Evolutionary conservation across 768 basidiomycete genomes (phyloP).

Genomic region (Brasilioporus rufonigricans): DNA sequence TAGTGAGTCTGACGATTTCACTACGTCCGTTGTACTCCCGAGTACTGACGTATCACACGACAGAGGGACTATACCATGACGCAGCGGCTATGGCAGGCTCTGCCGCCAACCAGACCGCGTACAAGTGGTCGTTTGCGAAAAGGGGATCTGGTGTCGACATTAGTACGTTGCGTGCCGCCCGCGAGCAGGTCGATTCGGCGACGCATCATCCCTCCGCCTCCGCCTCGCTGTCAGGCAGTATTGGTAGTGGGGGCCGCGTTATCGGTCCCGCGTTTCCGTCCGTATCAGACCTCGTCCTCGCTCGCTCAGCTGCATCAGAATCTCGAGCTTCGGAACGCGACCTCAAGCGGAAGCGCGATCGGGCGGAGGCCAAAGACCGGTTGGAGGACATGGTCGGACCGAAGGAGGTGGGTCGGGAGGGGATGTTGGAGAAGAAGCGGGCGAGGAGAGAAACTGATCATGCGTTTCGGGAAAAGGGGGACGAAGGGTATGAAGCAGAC

Average conservation of each 20-base stretch:
- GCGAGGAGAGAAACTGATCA: slow-evolving; percentile 69
- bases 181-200: slow-evolving; percentile 53
- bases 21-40: neutral
- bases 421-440: slow-evolving; percentile 83
- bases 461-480: slow-evolving; percentile 66
- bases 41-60: neutral
- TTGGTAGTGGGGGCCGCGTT: slow-evolving; percentile 35
- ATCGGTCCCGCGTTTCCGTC: slow-evolving; percentile 71
- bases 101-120: slow-evolving; percentile 71
- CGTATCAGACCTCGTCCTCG: slow-evolving; percentile 64
- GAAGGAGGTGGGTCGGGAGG: slow-evolving; percentile 78
- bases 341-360: slow-evolving; percentile 65
- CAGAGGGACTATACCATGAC: slow-evolving; percentile 60
- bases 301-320: slow-evolving; percentile 61
- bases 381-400: slow-evolving; percentile 80
- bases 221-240: neutral
- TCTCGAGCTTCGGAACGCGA: slow-evolving; percentile 48
- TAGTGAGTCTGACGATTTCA: slow-evolving; percentile 40
- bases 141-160: slow-evolving; percentile 59
- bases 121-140: slow-evolving; percentile 85
- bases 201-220: slow-evolving; percentile 32
- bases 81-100: slow-evolving; percentile 52
- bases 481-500: slow-evolving; percentile 75
- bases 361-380: slow-evolving; percentile 61
- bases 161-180: slow-evolving; percentile 55